phyloP scores from a whole-genome alignment of 2,329 filamentous ascomycete species.

The Ascochyta rabiei region DNA sequence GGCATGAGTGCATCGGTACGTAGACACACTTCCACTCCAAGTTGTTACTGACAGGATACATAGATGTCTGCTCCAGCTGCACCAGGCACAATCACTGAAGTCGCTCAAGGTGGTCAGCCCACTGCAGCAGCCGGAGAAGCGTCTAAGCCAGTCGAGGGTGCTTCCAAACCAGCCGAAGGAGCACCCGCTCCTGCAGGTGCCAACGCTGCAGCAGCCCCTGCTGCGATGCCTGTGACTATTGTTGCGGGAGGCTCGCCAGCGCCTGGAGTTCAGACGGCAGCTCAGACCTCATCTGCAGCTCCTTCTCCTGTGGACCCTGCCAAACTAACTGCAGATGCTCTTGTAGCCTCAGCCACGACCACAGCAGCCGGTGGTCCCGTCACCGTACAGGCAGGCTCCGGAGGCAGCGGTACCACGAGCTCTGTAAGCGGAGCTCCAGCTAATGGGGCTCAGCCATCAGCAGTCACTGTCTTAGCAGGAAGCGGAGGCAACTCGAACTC shows the following conservation, averaged over 20 bases:
- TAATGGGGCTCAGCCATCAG: slow-evolving; percentile 3
- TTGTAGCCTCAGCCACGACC: slow-evolving; percentile 28
- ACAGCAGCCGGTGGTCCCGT: slow-evolving; percentile 23
- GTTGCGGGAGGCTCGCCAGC: slow-evolving; percentile 20
- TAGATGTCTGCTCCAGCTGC: slow-evolving; percentile 1
- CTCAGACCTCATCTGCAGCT: slow-evolving; percentile 15
- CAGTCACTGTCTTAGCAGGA: slow-evolving; percentile 22
- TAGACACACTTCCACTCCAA: not conserved
- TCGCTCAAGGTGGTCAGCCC: slow-evolving; percentile 4
- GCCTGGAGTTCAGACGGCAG: slow-evolving; percentile 16
- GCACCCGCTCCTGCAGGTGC: not conserved
- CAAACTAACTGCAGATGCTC: slow-evolving; percentile 27
- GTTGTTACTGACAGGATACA: not conserved
- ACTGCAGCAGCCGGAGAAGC: not conserved
- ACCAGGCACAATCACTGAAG: slow-evolving; percentile 16
- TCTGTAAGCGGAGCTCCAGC: slow-evolving; percentile 7
- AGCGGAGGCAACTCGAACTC: slow-evolving; percentile 1
- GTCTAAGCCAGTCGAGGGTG: not conserved
- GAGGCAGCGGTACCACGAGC: slow-evolving; percentile 6
- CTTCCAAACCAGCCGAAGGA: not conserved
- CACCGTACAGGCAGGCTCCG: slow-evolving; percentile 24
- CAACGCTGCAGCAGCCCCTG: slow-evolving; percentile 17
- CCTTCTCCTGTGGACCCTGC: slow-evolving; percentile 27
- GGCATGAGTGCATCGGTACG: slow-evolving; percentile 24
- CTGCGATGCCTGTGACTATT: slow-evolving; percentile 18